phyloP scores from a whole-genome alignment of 2,329 filamentous ascomycete genomes.

The Acephala macrosclerotiorum region DNA sequence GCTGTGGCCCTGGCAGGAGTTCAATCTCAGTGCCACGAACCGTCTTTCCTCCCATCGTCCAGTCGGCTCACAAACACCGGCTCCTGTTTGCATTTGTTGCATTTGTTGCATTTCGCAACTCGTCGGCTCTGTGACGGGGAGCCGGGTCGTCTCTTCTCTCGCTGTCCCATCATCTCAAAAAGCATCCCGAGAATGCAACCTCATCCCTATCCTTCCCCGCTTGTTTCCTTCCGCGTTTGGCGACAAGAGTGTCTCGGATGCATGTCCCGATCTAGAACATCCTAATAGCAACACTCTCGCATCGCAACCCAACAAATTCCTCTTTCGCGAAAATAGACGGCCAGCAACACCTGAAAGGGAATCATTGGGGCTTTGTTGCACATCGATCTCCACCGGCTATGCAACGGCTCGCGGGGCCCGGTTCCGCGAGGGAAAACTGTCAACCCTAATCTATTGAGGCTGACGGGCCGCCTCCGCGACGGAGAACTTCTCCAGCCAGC shows the following conservation, averaged over 20 bases:
- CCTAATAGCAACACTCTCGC: background rate
- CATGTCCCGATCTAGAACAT: background rate
- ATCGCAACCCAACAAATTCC: background rate
- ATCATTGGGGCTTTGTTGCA: background rate
- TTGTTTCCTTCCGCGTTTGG: background rate
- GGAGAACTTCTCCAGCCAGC: background rate
- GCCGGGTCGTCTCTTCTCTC: background rate
- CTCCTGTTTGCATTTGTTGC: background rate
- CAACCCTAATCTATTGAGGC: background rate
- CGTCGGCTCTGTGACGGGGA: constrained; percentile 1
- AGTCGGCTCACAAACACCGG: background rate
- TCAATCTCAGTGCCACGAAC: background rate
- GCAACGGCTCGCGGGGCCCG: background rate
- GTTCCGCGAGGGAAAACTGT: background rate
- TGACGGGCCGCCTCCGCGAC: background rate
- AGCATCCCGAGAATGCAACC: background rate
- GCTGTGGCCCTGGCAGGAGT: background rate
- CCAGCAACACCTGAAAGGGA: background rate
- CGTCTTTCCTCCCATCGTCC: background rate
- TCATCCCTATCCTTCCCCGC: background rate
- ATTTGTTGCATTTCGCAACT: background rate
- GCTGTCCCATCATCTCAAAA: background rate
- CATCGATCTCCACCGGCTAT: background rate
- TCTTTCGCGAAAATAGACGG: background rate
- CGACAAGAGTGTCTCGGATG: background rate